These are phyloP conservation scores for Lonicera japonica DNA, from an alignment of 129 eudicot genomes.

Conservation along the genomic window DNA sequence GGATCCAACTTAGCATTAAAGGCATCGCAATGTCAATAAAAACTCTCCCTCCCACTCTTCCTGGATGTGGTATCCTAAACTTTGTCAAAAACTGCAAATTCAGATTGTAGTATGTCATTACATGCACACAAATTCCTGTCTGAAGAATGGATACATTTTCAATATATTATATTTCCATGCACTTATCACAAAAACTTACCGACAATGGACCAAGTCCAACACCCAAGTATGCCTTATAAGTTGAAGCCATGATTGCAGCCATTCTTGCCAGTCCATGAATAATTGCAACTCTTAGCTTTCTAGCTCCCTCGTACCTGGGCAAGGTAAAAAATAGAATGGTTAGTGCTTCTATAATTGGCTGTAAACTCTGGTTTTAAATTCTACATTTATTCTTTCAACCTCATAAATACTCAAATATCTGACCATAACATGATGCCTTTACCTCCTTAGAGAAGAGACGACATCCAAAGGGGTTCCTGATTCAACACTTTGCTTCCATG, in stretches of 20 bases:
- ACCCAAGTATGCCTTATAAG: constrained; percentile 94
- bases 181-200: constrained; percentile 36
- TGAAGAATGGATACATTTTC: not conserved
- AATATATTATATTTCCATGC: constrained; percentile 7
- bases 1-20: constrained; percentile 92
- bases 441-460: constrained; percentile 67
- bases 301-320: constrained; percentile 72
- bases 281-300: constrained; percentile 81
- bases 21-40: constrained; percentile 91
- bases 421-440: not conserved
- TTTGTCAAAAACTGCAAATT: constrained; percentile 77
- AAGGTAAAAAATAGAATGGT: not conserved
- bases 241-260: constrained; percentile 99
- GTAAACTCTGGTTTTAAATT: too few relatives aligned
- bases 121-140: not conserved
- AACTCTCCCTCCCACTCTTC: constrained; percentile 91
- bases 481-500: constrained; percentile 48
- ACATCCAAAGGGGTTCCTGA: constrained; percentile 60
- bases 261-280: constrained; percentile 96
- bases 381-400: too few relatives aligned
- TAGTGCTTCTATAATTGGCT: too few relatives aligned
- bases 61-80: constrained; percentile 94
- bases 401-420: not conserved
- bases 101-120: constrained; percentile 1
- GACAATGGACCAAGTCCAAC: constrained; percentile 97